phyloP scores from a whole-genome alignment of 352 stramenopile species.

The Aphanomyces stellatus region DNA sequence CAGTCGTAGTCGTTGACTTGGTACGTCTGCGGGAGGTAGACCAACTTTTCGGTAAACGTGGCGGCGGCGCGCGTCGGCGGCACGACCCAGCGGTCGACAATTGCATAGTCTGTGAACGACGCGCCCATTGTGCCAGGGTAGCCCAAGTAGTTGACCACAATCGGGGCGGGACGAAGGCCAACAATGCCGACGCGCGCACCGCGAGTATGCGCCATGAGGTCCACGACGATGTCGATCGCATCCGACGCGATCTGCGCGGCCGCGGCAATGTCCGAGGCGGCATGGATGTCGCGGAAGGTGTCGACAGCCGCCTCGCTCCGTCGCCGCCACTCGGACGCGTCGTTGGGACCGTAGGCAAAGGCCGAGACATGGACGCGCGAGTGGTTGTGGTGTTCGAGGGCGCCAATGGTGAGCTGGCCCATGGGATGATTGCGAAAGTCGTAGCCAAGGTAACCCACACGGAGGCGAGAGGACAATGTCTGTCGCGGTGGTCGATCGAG shows the following conservation, averaged over 20 bases:
- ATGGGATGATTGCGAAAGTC: constrained; percentile 57
- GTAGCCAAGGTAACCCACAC: constrained; percentile 40
- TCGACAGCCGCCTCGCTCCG: constrained; percentile 42
- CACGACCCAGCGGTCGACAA: constrained; percentile 65
- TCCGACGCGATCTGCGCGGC: constrained; percentile 45
- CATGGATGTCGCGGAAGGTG: constrained; percentile 56
- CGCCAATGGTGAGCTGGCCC: constrained; percentile 80
- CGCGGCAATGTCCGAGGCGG: constrained; percentile 39
- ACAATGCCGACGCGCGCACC: constrained; percentile 57
- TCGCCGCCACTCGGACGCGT: constrained; percentile 46
- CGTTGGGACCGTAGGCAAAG: constrained; percentile 81
- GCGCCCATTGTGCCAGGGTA: constrained; percentile 85
- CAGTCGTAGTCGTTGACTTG: constrained; percentile 84
- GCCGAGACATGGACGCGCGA: constrained; percentile 37
- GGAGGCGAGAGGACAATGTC: constrained; percentile 22
- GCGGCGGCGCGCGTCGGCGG: constrained; percentile 36
- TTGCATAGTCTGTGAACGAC: constrained; percentile 54
- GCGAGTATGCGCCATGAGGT: constrained; percentile 89
- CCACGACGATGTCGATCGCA: constrained; percentile 75
- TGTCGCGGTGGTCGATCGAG: too few relatives aligned
- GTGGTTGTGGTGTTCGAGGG: constrained; percentile 71
- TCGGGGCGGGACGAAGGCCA: constrained; percentile 41
- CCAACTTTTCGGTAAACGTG: constrained; percentile 67
- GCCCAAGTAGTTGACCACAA: constrained; percentile 86
- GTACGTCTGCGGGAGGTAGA: constrained; percentile 87